Percentiles rank a stretch among this genome's conserved stretches.
These are phyloP conservation scores for Penicillium odoratum DNA, from an alignment of 495 filamentous ascomycete species.

Conservation along the genomic window DNA sequence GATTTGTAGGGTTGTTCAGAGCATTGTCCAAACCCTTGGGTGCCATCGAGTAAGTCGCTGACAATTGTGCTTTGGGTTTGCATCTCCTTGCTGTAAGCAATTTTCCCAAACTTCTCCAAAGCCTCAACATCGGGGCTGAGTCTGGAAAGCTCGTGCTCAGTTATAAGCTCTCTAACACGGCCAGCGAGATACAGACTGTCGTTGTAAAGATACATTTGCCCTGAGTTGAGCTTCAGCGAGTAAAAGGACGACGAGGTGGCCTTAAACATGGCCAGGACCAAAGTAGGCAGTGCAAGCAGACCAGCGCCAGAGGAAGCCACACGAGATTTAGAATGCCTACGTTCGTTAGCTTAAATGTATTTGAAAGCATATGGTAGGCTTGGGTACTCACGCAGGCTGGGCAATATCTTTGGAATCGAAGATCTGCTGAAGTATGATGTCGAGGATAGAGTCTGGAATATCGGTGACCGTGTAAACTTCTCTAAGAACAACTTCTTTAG, in stretches of 20 bases:
- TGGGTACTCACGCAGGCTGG: conserved; percentile 48
- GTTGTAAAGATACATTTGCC: conserved; percentile 93
- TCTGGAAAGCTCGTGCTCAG: conserved; percentile 51
- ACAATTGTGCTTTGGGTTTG: conserved; percentile 79
- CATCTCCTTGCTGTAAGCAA: conserved; percentile 86
- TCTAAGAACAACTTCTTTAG: conserved; percentile 71
- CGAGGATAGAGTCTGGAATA: conserved; percentile 73
- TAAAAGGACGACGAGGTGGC: conserved; percentile 85
- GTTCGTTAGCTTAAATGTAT: conserved; percentile 3
- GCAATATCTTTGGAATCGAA: conserved; percentile 67
- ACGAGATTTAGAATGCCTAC: conserved; percentile 46
- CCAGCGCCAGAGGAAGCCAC: conserved; percentile 72
- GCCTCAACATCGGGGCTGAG: conserved; percentile 69
- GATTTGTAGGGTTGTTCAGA: conserved; percentile 60
- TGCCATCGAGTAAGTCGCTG: conserved; percentile 78
- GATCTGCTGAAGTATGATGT: conserved; percentile 67
- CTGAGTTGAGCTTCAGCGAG: conserved; percentile 56
- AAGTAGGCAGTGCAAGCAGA: conserved; percentile 77
- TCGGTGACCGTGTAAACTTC: conserved; percentile 87
- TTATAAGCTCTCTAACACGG: conserved; percentile 59
- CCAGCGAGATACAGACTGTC: conserved; percentile 79
- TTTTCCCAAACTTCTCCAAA: conserved; percentile 75
- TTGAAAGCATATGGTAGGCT: conserved; percentile 10
- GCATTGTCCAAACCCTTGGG: conserved; percentile 63
- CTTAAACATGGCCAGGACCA: conserved; percentile 87